These are phyloP conservation scores for Jamesozyma spencerorum DNA, from an alignment of 805 yeast genomes.

Conservation along the genomic window DNA sequence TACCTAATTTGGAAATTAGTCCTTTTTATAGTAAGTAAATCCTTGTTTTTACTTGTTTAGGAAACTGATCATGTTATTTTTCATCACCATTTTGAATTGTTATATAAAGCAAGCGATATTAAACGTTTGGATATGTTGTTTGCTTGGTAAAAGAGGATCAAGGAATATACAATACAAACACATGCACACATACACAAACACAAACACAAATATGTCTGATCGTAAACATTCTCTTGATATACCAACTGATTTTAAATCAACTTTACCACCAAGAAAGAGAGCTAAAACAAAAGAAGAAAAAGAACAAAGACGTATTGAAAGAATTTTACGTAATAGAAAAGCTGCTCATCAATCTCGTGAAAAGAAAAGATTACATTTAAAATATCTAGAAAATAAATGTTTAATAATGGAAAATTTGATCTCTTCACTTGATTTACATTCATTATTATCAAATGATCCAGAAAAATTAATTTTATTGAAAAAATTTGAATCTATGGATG, in stretches of 20 bases:
- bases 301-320: constrained; percentile 89
- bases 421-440: constrained; percentile 15
- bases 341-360: constrained; percentile 98
- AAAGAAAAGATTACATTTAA: constrained; percentile 88
- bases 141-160: no score
- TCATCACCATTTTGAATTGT: no score
- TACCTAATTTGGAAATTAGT: no score
- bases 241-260: constrained; percentile 34
- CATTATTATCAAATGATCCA: constrained; percentile 4
- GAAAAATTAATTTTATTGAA: constrained; percentile 2
- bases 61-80: no score
- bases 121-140: no score
- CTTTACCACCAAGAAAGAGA: constrained; percentile 89
- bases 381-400: constrained; percentile 55
- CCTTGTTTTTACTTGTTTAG: no score
- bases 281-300: constrained; percentile 95
- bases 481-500: background rate
- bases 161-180: constrained; percentile 1
- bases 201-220: background rate
- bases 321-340: constrained; percentile 85
- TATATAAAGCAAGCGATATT: no score
- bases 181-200: constrained; percentile 1
- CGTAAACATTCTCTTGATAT: constrained; percentile 13
- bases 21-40: no score
- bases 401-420: constrained; percentile 25